These are phyloP conservation scores for Ophiostoma triangulosporum DNA, from an alignment of 2,329 filamentous ascomycete genomes.

Conservation along the genomic window DNA sequence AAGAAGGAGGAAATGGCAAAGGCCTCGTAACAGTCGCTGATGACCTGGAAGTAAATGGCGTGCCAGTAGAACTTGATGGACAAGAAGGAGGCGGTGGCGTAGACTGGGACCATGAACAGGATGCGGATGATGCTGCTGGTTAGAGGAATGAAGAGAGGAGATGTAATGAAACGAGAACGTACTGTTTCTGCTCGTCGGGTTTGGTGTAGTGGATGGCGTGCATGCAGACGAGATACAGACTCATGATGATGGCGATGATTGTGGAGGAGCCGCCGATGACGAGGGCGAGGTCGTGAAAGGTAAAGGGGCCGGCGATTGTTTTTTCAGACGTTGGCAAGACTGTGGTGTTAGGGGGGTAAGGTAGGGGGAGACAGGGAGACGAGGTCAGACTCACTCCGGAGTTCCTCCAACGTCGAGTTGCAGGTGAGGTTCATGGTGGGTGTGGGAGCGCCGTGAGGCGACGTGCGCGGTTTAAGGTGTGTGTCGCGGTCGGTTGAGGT, in stretches of 20 bases:
- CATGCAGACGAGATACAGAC: slow-evolving; percentile 43
- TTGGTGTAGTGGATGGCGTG: slow-evolving; percentile 49
- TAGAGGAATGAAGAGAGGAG: neutral
- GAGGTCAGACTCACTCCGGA: slow-evolving; percentile 23
- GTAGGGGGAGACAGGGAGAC: neutral
- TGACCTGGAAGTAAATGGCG: slow-evolving; percentile 66
- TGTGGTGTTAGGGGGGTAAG: slow-evolving; percentile 13
- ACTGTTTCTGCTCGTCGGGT: slow-evolving; percentile 46
- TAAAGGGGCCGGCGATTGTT: slow-evolving; percentile 32
- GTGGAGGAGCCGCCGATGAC: slow-evolving; percentile 36
- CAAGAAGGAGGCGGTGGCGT: slow-evolving; percentile 60
- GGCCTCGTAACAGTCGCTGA: slow-evolving; percentile 78
- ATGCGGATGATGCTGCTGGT: slow-evolving; percentile 63
- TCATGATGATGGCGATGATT: slow-evolving; percentile 36
- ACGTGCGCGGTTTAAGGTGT: no score
- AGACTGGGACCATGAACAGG: slow-evolving; percentile 76
- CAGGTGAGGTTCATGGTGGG: slow-evolving; percentile 26
- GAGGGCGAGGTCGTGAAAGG: slow-evolving; percentile 41
- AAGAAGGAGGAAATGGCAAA: slow-evolving; percentile 85
- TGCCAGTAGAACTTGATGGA: slow-evolving; percentile 63
- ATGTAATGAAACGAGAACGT: slow-evolving; percentile 15
- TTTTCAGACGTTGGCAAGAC: slow-evolving; percentile 32
- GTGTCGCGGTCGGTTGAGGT: neutral
- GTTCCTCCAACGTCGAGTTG: slow-evolving; percentile 30
- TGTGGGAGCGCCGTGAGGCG: slow-evolving; percentile 4